Evolutionary conservation across 768 basidiomycete genomes (phyloP).

Genomic region (Lentinula raphanica): DNA sequence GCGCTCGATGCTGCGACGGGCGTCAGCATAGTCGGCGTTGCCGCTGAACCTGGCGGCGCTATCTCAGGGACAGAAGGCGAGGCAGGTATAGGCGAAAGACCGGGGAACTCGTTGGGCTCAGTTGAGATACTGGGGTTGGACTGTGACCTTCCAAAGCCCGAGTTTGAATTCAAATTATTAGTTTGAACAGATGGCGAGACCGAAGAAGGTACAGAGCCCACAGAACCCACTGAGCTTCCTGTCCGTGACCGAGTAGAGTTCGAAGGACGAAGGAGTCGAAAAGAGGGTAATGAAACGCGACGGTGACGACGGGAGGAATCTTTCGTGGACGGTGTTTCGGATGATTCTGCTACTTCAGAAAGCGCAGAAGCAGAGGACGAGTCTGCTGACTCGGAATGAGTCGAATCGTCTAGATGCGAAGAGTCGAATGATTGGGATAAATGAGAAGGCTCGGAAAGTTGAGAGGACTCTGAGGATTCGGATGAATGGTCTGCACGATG

Average conservation of each 20-base stretch:
- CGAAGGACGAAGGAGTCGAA: background rate
- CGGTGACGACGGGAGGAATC: background rate
- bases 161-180: background rate
- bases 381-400: background rate
- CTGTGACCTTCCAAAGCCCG: background rate
- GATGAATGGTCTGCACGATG: background rate
- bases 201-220: background rate
- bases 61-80: background rate
- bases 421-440: background rate
- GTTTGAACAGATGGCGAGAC: background rate
- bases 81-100: background rate
- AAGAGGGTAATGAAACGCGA: background rate
- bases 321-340: background rate
- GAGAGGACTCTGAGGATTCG: background rate
- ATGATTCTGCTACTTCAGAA: background rate
- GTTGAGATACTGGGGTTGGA: background rate
- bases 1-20: background rate
- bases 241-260: background rate
- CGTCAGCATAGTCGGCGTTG: background rate
- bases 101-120: background rate
- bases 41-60: background rate
- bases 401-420: background rate
- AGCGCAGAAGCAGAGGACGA: no score
- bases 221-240: background rate
- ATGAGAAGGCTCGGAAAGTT: background rate